A percentile compares a stretch with the other conserved stretches of the same genome.
These are phyloP conservation scores for Suillus cothurnatus DNA, from an alignment of 768 basidiomycete genomes.

Conservation along the genomic window DNA sequence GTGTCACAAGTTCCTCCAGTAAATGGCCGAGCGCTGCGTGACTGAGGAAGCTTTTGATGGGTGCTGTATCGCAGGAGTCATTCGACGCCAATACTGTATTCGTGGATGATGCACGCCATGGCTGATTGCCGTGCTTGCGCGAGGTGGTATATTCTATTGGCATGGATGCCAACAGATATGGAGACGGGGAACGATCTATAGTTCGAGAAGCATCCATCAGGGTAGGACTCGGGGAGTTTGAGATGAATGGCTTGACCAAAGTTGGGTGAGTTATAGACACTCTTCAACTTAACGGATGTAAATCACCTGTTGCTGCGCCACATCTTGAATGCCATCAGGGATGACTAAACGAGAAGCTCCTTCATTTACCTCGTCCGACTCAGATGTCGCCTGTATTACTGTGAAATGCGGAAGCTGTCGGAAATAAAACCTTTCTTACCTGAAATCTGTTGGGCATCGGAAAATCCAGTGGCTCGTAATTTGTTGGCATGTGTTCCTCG, in stretches of 20 bases:
- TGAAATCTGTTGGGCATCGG: not conserved
- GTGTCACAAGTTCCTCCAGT: not conserved
- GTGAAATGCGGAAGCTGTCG: not conserved
- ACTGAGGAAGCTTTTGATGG: slow-evolving; percentile 5
- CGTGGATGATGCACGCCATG: not conserved
- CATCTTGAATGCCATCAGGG: not conserved
- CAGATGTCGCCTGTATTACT: not conserved
- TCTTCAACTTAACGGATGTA: not conserved
- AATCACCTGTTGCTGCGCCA: not conserved
- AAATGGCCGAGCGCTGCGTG: slow-evolving; percentile 2
- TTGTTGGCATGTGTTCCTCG: too few species aligned
- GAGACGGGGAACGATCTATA: not conserved
- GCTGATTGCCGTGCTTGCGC: not conserved
- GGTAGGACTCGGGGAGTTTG: not conserved
- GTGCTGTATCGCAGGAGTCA: not conserved
- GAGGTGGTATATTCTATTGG: too few species aligned
- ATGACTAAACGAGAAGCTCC: not conserved
- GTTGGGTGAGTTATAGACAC: not conserved
- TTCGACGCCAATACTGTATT: not conserved
- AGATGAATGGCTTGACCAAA: not conserved
- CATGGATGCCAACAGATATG: not conserved
- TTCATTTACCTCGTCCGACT: not conserved
- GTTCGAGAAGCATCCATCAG: not conserved
- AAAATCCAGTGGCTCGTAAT: not conserved
- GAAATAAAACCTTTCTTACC: not conserved